These are phyloP conservation scores for Boletus subparvulus DNA, from an alignment of 768 basidiomycete species.

Conservation along the genomic window DNA sequence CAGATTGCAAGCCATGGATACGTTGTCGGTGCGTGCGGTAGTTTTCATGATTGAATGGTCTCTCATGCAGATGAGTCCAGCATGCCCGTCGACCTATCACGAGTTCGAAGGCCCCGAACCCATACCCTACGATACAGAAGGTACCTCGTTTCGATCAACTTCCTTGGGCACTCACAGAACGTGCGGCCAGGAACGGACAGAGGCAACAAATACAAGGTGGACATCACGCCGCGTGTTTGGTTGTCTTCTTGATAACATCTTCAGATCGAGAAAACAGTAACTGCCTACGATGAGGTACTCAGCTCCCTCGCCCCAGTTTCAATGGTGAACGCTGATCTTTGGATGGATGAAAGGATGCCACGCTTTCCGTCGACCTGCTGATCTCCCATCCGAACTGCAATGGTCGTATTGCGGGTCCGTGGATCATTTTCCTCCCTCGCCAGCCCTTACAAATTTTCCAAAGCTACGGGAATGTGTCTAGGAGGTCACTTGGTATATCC, in stretches of 20 bases:
- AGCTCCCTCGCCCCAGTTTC: not conserved
- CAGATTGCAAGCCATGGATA: slow-evolving; percentile 88
- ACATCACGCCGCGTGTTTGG: not conserved
- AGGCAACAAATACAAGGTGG: slow-evolving; percentile 90
- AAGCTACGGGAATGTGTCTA: slow-evolving; percentile 89
- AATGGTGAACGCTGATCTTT: not conserved
- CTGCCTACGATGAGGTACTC: slow-evolving; percentile 82
- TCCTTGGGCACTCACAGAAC: not conserved
- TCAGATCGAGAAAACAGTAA: slow-evolving; percentile 84
- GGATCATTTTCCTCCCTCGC: not conserved
- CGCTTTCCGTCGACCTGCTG: slow-evolving; percentile 73
- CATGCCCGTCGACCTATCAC: slow-evolving; percentile 85
- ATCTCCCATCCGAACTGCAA: slow-evolving; percentile 77
- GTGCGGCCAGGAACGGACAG: slow-evolving; percentile 67
- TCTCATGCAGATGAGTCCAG: slow-evolving; percentile 36
- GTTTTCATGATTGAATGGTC: not conserved
- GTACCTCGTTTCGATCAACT: slow-evolving; percentile 33
- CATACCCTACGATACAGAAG: slow-evolving; percentile 86
- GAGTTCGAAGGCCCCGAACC: slow-evolving; percentile 90
- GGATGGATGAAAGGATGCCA: slow-evolving; percentile 60
- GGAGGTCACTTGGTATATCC: slow-evolving; percentile 78
- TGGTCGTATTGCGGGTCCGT: slow-evolving; percentile 81
- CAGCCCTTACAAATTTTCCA: slow-evolving; percentile 5
- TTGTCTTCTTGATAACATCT: slow-evolving; percentile 3
- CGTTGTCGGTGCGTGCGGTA: slow-evolving; percentile 61